These are phyloP conservation scores for Pyrus hybrid DNA, from an alignment of 331 rosid species.

Conservation along the genomic window DNA sequence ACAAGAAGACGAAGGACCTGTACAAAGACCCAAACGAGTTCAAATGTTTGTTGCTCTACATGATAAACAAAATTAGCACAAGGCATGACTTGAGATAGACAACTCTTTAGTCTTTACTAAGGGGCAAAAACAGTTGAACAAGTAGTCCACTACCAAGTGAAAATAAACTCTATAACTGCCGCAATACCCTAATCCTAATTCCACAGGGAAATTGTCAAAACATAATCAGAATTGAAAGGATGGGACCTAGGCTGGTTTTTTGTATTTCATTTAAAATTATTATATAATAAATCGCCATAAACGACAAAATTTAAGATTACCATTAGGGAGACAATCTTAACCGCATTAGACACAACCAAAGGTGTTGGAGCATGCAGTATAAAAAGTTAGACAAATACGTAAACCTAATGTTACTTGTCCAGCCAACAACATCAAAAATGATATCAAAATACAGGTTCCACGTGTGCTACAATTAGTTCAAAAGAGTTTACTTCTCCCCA, in stretches of 20 bases:
- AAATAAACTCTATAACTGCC: no score
- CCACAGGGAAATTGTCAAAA: no score
- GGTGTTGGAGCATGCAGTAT: background rate
- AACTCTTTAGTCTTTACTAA: no score
- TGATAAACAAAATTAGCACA: background rate
- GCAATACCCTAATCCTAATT: no score
- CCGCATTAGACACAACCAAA: no score
- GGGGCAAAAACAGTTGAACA: no score
- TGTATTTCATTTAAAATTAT: no score
- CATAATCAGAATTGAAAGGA: no score
- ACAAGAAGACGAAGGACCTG: conserved; percentile 93
- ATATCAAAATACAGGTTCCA: background rate
- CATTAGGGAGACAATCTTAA: no score
- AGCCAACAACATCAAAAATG: background rate
- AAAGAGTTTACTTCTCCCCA: background rate
- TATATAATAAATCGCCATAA: background rate
- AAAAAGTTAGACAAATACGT: background rate
- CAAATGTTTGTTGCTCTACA: background rate
- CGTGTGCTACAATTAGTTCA: background rate
- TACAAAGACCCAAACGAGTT: conserved; percentile 12
- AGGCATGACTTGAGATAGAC: background rate
- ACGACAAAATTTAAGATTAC: no score
- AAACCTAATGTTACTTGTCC: background rate
- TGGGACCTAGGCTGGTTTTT: no score
- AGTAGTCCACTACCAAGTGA: no score